Percentiles rank a stretch among this genome's conserved stretches.
phyloP scores from a whole-genome alignment of 257 asterid species.

The Solanum chilense region DNA sequence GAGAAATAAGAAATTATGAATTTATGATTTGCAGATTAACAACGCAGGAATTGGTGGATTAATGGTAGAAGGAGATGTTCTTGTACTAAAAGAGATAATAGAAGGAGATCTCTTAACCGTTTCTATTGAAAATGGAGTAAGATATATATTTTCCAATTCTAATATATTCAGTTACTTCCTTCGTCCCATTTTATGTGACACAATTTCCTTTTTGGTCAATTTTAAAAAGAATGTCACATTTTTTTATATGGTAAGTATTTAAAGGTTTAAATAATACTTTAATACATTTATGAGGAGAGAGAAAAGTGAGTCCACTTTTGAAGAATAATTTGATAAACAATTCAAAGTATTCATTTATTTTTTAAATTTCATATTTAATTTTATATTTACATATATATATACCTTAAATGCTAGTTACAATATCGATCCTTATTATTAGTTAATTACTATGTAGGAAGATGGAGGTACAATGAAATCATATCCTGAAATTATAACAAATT shows the following conservation, averaged over 20 bases:
- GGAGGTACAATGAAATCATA: neutral
- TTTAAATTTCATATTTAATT: too few relatives aligned
- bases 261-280: too few relatives aligned
- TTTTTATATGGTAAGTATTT: too few relatives aligned
- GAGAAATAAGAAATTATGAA: too few relatives aligned
- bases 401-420: neutral
- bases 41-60: constrained; percentile 52
- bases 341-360: too few relatives aligned
- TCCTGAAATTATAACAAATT: neutral
- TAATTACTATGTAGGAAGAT: neutral
- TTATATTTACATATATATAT: neutral
- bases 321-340: too few relatives aligned
- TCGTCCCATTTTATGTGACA: too few relatives aligned
- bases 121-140: neutral
- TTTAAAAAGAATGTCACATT: too few relatives aligned
- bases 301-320: too few relatives aligned
- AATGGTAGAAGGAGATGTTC: constrained; percentile 13
- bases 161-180: too few relatives aligned
- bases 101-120: neutral
- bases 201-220: rapidly evolving
- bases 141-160: neutral
- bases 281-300: too few relatives aligned
- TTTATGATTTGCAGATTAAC: constrained; percentile 29
- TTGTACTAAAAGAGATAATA: neutral
- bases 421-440: too few relatives aligned